Evolutionary conservation across 2,329 filamentous ascomycete genomes (phyloP).

Genomic region (Xylariaceae sp.): DNA sequence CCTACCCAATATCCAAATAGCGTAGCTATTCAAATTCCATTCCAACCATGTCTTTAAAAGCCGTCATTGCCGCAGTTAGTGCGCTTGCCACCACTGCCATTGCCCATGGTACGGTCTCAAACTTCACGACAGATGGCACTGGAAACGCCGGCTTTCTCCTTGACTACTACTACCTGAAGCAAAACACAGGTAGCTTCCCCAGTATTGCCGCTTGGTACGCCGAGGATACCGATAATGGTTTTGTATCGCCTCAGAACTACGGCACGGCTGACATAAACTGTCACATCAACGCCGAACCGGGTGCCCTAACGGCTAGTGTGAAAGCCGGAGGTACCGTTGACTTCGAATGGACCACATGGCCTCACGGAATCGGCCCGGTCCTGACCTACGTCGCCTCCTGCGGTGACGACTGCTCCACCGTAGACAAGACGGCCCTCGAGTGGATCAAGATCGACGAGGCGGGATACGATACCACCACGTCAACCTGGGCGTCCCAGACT

Average conservation of each 20-base stretch:
- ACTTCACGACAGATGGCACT: slow-evolving; percentile 43
- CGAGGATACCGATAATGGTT: slow-evolving; percentile 42
- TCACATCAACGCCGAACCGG: slow-evolving; percentile 37
- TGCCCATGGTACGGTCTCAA: slow-evolving; percentile 49
- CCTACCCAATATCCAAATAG: background rate
- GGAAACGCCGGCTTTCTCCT: slow-evolving; percentile 30
- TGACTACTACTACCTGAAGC: slow-evolving; percentile 33
- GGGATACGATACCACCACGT: slow-evolving; percentile 34
- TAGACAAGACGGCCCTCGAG: slow-evolving; percentile 24
- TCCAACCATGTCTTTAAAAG: slow-evolving; percentile 13
- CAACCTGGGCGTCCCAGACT: slow-evolving; percentile 41
- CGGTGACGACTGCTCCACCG: slow-evolving; percentile 5
- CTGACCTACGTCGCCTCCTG: slow-evolving; percentile 42
- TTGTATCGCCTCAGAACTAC: slow-evolving; percentile 40
- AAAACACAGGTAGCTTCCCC: slow-evolving; percentile 27
- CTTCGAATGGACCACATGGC: slow-evolving; percentile 40
- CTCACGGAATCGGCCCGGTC: slow-evolving; percentile 40
- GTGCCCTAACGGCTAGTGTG: slow-evolving; percentile 23
- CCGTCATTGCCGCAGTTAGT: slow-evolving; percentile 19
- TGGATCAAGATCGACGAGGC: slow-evolving; percentile 36
- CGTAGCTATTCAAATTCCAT: background rate
- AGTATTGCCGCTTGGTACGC: slow-evolving; percentile 25
- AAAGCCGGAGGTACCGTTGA: slow-evolving; percentile 36
- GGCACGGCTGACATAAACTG: slow-evolving; percentile 41
- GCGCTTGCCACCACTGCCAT: slow-evolving; percentile 27